Evolutionary conservation across 352 stramenopile genomes (phyloP), one percentile per base, ranked within the genome.

Genomic region (Globisporangium megalacanthum): DNA sequence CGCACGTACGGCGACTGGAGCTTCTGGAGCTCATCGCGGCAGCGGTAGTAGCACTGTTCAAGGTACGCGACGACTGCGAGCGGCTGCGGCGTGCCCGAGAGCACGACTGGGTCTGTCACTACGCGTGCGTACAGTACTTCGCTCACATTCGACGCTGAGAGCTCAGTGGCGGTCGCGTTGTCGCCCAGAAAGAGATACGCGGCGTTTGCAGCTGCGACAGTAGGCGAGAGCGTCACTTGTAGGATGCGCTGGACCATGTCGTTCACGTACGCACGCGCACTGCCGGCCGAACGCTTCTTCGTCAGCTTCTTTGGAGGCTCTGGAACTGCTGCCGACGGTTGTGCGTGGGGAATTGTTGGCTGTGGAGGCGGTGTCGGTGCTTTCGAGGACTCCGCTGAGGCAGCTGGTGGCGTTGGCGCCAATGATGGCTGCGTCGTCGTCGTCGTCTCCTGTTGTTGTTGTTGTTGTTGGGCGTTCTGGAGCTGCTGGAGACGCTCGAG

Each of bases 91-190:
- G 70, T 71, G 13, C 68, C 75, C 5, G 68, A 75, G 13, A 91
- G 68, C 59, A 77, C 57, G 31, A 65, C 61, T 4, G 72, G 81
- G 45, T 79, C 81, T 46, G 79, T 72, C 36, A 88, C 60, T 6
- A 93, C 66, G n/a, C 83, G 77, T 54, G 77, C 70, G 56, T 91
- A 91, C 22, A 93, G 66, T 45, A 89, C 61, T 61, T 93, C 83
- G 59, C 78, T 77, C 44, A 75, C 63, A 52, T 88, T 89, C n/a
- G 48, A 45, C 17, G 64, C 50, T 8, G 49, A 62, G 4, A 86
- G 52, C 47, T 73, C 56, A 6, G 59, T 52, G 15, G 61, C 36
- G 6, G 64, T 60, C 0, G 58, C 67, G 37, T 79, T 56, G 33
- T 83, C 68, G 6, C 53, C 41, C 62, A 94, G 56, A 31, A 67